A percentile compares a stretch with the other conserved stretches of the same genome.
Conservation (phyloP, 345 rosid genomes). For the Moricandia arvensis region DNA sequence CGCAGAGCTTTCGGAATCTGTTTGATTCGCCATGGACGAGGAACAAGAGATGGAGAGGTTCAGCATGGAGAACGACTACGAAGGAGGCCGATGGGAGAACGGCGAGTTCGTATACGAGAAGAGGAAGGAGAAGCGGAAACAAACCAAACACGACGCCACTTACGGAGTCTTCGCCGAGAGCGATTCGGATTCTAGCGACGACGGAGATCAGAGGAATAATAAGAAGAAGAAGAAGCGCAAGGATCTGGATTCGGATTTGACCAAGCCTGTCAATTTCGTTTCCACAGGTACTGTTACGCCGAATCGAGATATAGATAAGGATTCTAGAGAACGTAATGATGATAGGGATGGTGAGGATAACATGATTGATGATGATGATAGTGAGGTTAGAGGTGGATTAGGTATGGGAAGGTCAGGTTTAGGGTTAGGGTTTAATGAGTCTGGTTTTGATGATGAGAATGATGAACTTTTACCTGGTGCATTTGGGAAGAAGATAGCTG, state of each 20-base stretch:
- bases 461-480: constrained; percentile 59
- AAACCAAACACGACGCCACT: constrained; percentile 66
- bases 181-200: constrained; percentile 53
- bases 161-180: constrained; percentile 65
- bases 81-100: constrained; percentile 69
- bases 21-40: constrained; percentile 58
- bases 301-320: constrained; percentile 60
- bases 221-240: constrained; percentile 49
- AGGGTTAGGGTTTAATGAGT: constrained; percentile 48
- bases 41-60: constrained; percentile 86
- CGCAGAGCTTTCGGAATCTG: constrained; percentile 5
- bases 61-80: constrained; percentile 79
- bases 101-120: constrained; percentile 68
- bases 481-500: constrained; percentile 72
- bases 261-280: constrained; percentile 80
- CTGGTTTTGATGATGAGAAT: constrained; percentile 39
- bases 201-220: constrained; percentile 54
- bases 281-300: constrained; percentile 79
- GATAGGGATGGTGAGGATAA: constrained; percentile 20
- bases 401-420: constrained; percentile 45
- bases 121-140: constrained; percentile 63
- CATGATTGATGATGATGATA: constrained; percentile 19
- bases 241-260: constrained; percentile 53
- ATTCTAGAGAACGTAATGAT: constrained; percentile 43
- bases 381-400: constrained; percentile 50